phyloP scores from a whole-genome alignment of 148 eudicot genomes.

The Pharnaceum exiguum region DNA sequence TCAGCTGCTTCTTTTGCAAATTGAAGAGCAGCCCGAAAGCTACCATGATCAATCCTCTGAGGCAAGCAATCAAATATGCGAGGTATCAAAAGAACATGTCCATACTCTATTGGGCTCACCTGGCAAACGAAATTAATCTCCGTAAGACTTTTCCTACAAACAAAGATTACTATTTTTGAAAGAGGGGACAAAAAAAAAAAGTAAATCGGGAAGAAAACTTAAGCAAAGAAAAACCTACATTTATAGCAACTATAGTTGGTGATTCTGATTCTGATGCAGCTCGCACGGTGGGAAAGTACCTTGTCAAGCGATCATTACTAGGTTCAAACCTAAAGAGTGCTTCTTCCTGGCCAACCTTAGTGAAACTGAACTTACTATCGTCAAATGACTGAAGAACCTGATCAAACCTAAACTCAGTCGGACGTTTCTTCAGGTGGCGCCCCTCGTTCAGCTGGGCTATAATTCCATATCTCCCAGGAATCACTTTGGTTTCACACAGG shows the following conservation, averaged over 20 bases:
- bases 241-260: constrained; percentile 78
- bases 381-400: constrained; percentile 86
- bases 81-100: constrained; percentile 85
- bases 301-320: constrained; percentile 34
- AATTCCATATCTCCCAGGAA: constrained; percentile 71
- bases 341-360: constrained; percentile 89
- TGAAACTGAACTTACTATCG: constrained; percentile 79
- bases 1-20: constrained; percentile 73
- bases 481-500: constrained; percentile 55
- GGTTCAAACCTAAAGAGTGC: constrained; percentile 69
- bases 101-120: constrained; percentile 97
- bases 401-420: constrained; percentile 86
- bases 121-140: constrained; percentile 19
- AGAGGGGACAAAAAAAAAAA: neutral
- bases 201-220: neutral
- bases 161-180: neutral
- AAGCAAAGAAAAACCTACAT: constrained; percentile 39
- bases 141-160: neutral
- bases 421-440: constrained; percentile 82
- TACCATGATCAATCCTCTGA: constrained; percentile 67
- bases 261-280: constrained; percentile 37
- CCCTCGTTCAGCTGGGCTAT: constrained; percentile 91
- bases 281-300: constrained; percentile 41
- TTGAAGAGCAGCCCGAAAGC: constrained; percentile 73
- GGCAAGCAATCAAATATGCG: constrained; percentile 75